Evolutionary conservation across 805 yeast genomes (phyloP).

Genomic region (Spathaspora girioi): DNA sequence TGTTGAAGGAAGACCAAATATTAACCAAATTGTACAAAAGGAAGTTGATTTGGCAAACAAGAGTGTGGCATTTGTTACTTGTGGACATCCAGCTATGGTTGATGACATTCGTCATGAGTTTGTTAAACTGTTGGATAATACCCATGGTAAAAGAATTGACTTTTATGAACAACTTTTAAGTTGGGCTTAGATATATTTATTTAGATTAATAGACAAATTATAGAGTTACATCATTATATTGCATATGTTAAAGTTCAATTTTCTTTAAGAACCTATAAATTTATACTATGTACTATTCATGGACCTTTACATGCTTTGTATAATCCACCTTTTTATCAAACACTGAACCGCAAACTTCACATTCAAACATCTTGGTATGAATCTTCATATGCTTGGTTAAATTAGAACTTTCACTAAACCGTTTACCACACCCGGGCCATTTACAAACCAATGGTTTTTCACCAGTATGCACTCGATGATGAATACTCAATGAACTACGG

Average conservation of each 20-base stretch:
- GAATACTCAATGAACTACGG: slow-evolving; percentile 77
- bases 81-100: slow-evolving; percentile 45
- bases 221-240: neutral
- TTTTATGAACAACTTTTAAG: slow-evolving; percentile 28
- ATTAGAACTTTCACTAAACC: slow-evolving; percentile 87
- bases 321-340: slow-evolving; percentile 34
- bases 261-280: neutral
- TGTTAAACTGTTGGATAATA: slow-evolving; percentile 16
- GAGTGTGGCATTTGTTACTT: slow-evolving; percentile 41
- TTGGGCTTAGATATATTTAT: slow-evolving; percentile 12
- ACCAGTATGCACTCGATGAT: slow-evolving; percentile 83
- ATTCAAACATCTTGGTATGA: slow-evolving; percentile 55
- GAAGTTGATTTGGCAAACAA: slow-evolving; percentile 34
- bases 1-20: slow-evolving; percentile 41
- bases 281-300: neutral
- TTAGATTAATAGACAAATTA: neutral
- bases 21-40: slow-evolving; percentile 24
- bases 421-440: slow-evolving; percentile 74
- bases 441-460: slow-evolving; percentile 82
- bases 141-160: slow-evolving; percentile 26
- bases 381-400: slow-evolving; percentile 82
- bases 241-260: neutral
- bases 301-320: slow-evolving; percentile 12
- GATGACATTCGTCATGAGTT: slow-evolving; percentile 25
- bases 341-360: slow-evolving; percentile 49